Base-by-base conservation (phyloP, 2,329 filamentous ascomycete genomes). In the Blumeria graminis region DNA sequence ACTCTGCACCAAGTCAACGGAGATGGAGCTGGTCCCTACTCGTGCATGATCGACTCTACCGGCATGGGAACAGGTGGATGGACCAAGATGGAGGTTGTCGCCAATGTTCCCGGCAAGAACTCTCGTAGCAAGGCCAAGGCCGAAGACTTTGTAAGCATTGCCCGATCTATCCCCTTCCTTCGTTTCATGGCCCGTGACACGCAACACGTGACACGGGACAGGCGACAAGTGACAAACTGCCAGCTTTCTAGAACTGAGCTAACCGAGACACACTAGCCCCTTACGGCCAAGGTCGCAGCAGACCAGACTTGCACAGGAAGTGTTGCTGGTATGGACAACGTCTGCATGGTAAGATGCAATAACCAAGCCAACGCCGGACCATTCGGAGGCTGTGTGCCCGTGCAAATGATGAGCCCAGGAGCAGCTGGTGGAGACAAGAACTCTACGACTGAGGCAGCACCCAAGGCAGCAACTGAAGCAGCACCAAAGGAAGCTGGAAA, bases 341-440 rank as follows among this genome's bases (percentile, higher is more conserved):
- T 80, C 61, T 82, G 79, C 69, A 73, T 82, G 61, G 76, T 82
- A 54, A 72, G 76, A 32, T 28, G 39, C 22, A 81, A 78, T 69
- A 68, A 78, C 69, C 82, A 82, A 67, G 71, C 69, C 0, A 55
- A 56, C 16, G 77, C 77, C 39, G 78, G 78, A 13, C 78, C 78
- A 34, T 82, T 82, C 62, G 78, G 79, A 56, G 77, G 76, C 51
- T 75, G 77, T 60, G 72, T 80, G 16, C 74, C 76, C 11, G 72
- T 78, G 7, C 76, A 79, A 65, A 73, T 72, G 61, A 55, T 32
- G 34, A 54, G 22, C 22, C 43, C 54, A 41, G 38, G 4, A 41
- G 38, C 38, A 41, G 38, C 9, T 1, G 38, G 13, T 14, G 38
- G 5, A 41, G 38, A 13, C 13, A 16, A 16, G 16, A 41, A 41